Evolutionary conservation across 73 alveolate genomes (phyloP).

Genomic region (Paramecium sonneborni): DNA sequence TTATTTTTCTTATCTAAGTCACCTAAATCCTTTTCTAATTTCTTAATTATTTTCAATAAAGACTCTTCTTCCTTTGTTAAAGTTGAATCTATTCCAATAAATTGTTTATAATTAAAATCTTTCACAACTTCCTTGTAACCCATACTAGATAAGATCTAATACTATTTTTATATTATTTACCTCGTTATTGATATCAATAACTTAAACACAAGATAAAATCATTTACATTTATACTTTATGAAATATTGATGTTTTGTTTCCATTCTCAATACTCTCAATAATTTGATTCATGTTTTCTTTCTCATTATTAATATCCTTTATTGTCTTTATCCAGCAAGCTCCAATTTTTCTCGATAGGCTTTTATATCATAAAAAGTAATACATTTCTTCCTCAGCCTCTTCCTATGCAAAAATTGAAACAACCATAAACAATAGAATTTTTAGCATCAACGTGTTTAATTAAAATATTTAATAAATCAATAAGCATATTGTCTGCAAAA

Average conservation of each 20-base stretch:
- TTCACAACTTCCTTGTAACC: background rate
- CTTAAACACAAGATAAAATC: background rate
- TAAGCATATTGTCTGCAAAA: background rate
- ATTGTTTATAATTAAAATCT: background rate
- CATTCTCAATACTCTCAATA: background rate
- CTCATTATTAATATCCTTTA: background rate
- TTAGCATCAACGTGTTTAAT: conserved; percentile 2
- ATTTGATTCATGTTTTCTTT: background rate
- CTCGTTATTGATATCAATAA: background rate
- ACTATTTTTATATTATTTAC: background rate
- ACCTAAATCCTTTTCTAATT: conserved; percentile 27
- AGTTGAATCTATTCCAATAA: background rate
- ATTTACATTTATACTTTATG: conserved; percentile 9
- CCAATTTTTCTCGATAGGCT: conserved; percentile 9
- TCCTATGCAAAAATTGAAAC: background rate
- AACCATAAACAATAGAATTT: background rate
- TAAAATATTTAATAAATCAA: background rate
- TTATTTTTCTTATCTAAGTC: background rate
- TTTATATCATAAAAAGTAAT: background rate
- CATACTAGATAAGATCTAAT: background rate
- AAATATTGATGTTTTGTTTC: conserved; percentile 2
- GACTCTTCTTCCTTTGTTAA: conserved; percentile 37
- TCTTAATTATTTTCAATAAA: background rate
- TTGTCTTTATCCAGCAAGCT: conserved; percentile 40
- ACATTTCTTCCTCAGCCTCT: background rate